Percentiles rank a stretch among this genome's conserved stretches.
Conservation (phyloP, 2,329 filamentous ascomycete species). For the Metarhizium humberi region DNA sequence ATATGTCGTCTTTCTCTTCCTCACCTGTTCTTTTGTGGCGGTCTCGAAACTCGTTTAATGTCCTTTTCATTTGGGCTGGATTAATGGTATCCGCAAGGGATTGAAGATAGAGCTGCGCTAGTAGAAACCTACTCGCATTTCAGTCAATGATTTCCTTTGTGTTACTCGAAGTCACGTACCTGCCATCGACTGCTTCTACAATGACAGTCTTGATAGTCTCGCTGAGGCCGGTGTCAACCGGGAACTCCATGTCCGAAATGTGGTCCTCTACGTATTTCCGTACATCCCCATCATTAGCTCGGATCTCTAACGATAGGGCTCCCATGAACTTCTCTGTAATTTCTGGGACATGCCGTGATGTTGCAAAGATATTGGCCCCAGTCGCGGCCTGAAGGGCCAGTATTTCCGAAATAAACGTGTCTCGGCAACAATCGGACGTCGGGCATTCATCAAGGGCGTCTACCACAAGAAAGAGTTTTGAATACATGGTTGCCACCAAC, state of each 20-base stretch:
- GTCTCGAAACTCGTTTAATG: too few species aligned
- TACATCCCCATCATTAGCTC: neutral
- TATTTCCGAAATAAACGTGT: neutral
- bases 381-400: neutral
- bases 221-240: neutral
- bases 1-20: too few species aligned
- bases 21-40: too few species aligned
- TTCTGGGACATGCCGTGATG: neutral
- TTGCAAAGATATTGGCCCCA: neutral
- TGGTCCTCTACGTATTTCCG: neutral
- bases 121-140: neutral
- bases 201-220: neutral
- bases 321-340: neutral
- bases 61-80: too few species aligned
- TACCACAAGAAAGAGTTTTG: neutral
- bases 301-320: neutral
- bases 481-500: neutral
- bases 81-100: neutral
- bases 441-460: slow-evolving; percentile 1
- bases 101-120: neutral
- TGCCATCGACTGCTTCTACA: neutral
- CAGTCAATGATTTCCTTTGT: too few species aligned
- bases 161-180: neutral
- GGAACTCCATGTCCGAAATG: neutral
- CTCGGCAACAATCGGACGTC: neutral